phyloP scores from a whole-genome alignment of 2,329 filamentous ascomycete genomes.

The Fonsecaea multimorphosa region DNA sequence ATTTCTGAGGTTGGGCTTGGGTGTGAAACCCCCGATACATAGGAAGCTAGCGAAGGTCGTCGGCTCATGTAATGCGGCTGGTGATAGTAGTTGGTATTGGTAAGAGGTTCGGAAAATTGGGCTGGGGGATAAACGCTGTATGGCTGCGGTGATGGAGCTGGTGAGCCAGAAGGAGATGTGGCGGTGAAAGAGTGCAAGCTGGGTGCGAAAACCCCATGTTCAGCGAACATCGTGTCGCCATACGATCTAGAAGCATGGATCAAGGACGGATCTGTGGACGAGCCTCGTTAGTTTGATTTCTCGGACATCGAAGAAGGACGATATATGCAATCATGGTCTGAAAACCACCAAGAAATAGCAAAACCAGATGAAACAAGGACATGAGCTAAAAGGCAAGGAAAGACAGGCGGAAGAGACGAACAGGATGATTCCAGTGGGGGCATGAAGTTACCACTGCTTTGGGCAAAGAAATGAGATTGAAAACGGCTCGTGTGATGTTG shows the following conservation, averaged over 20 bases:
- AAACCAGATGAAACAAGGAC: conserved; percentile 22
- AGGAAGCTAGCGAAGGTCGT: conserved; percentile 68
- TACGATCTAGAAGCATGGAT: conserved; percentile 30
- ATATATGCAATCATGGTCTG: background rate
- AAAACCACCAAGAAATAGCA: background rate
- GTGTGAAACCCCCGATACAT: conserved; percentile 68
- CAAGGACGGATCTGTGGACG: conserved; percentile 34
- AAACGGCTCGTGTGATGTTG: conserved; percentile 24
- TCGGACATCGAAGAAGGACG: background rate
- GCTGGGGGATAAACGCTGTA: conserved; percentile 41
- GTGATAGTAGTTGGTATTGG: conserved; percentile 38
- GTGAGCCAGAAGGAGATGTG: conserved; percentile 47
- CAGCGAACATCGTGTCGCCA: conserved; percentile 25
- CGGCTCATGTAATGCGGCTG: conserved; percentile 39
- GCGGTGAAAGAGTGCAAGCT: conserved; percentile 35
- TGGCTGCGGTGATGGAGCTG: conserved; percentile 41
- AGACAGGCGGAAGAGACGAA: conserved; percentile 52
- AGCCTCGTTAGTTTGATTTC: conserved; percentile 24
- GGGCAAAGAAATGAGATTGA: conserved; percentile 58
- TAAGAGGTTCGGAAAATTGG: conserved; percentile 40
- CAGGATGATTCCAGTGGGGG: conserved; percentile 60
- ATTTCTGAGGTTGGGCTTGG: conserved; percentile 65
- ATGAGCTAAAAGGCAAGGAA: conserved; percentile 35
- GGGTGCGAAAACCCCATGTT: conserved; percentile 43
- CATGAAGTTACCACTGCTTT: conserved; percentile 60